These are phyloP conservation scores for Podospora tetraspora DNA, from an alignment of 495 filamentous ascomycete genomes.

Conservation along the genomic window DNA sequence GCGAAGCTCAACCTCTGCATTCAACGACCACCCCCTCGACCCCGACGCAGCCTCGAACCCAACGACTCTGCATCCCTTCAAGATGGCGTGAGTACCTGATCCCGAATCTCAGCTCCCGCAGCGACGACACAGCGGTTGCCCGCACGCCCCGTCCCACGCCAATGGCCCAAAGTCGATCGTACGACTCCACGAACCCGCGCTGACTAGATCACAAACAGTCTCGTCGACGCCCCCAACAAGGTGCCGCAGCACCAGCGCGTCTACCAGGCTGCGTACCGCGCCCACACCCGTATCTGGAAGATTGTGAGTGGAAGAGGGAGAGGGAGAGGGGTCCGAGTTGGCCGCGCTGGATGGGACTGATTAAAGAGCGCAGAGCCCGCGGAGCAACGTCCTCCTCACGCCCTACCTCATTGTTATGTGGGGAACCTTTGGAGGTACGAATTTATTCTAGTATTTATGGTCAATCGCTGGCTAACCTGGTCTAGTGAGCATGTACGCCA, in stretches of 20 bases:
- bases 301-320: conserved; percentile 57
- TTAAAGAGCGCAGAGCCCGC: conserved; percentile 49
- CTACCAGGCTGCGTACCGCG: conserved; percentile 71
- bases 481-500: conserved; percentile 55
- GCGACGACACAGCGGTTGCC: neutral
- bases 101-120: neutral
- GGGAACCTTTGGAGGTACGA: conserved; percentile 47
- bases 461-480: conserved; percentile 40
- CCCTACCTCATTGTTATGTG: conserved; percentile 71
- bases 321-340: neutral
- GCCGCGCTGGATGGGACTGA: conserved; percentile 15
- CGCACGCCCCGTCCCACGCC: neutral
- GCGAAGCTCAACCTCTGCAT: conserved; percentile 9
- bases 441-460: conserved; percentile 19
- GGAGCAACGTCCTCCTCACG: conserved; percentile 60
- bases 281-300: conserved; percentile 71
- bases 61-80: neutral
- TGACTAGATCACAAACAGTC: conserved; percentile 35
- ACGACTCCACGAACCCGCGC: conserved; percentile 15
- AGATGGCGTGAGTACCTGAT: conserved; percentile 8
- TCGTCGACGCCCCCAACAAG: conserved; percentile 77
- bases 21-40: conserved; percentile 6
- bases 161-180: conserved; percentile 11
- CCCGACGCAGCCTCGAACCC: neutral
- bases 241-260: conserved; percentile 78